These are phyloP conservation scores for Ceratocystis eucalypticola DNA, from an alignment of 2,329 filamentous ascomycete species.

Conservation along the genomic window DNA sequence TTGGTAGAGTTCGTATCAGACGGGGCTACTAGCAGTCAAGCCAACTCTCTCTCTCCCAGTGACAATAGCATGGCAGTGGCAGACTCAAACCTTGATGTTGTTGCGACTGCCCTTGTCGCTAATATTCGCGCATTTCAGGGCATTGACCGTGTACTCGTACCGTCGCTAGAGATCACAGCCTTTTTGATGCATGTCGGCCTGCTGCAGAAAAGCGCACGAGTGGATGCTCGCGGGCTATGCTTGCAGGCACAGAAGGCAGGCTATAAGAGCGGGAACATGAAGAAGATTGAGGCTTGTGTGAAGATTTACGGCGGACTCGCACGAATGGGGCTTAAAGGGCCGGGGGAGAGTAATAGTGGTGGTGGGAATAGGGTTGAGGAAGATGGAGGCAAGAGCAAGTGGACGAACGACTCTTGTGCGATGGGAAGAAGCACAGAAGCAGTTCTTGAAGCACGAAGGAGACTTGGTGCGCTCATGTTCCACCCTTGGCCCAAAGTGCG, in stretches of 20 bases:
- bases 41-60: not conserved
- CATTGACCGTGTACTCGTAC: constrained; percentile 59
- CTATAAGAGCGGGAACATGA: constrained; percentile 69
- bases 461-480: constrained; percentile 57
- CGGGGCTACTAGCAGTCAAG: not conserved
- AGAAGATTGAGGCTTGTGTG: constrained; percentile 67
- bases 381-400: not conserved
- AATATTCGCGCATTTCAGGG: constrained; percentile 41
- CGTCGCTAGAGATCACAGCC: constrained; percentile 61
- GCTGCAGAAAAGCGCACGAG: constrained; percentile 30
- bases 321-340: constrained; percentile 22
- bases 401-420: not conserved
- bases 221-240: constrained; percentile 47
- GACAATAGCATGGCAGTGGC: not conserved
- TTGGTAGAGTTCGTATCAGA: constrained; percentile 41
- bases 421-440: constrained; percentile 20
- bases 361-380: not conserved
- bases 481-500: constrained; percentile 73
- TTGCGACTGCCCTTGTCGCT: constrained; percentile 38
- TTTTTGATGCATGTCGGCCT: constrained; percentile 58
- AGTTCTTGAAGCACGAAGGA: constrained; percentile 45
- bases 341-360: not conserved
- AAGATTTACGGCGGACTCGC: constrained; percentile 65
- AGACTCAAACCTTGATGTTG: constrained; percentile 29
- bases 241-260: constrained; percentile 62